Base-by-base conservation (phyloP, 805 yeast species). In the Pichia cabralensis region DNA sequence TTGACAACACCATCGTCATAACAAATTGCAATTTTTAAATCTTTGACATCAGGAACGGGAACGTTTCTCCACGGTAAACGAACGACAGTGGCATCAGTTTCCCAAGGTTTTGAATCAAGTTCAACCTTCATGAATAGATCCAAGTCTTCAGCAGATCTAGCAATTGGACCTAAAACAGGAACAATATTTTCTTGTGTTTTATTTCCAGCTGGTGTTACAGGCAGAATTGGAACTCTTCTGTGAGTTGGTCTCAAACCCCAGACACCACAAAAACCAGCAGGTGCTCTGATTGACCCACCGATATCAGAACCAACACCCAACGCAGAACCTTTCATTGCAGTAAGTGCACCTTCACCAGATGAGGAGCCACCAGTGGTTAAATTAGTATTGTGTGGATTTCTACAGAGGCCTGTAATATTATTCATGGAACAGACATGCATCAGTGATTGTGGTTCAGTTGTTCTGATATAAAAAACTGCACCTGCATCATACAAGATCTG, bases 361-460 rank as follows among this genome's bases (percentile, higher is more conserved):
- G 72, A 61, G 3, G 75, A 68, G 4, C 78, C 79, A 24, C 77
- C 76, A 7, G 72, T 57, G 6, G 70, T 56, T 38, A 64, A 54
- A 6, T 60, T 57, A 25, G 58, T 54, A 42, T 65, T 65, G 53
- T 58, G 56, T 1, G 79, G 79, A 49, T 73, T 72, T 22, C 55
- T 56, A 12, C 73, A 55, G 24, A 53, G 50, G 27, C 80, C 80
- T 46, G 63, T 67, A 27, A 74, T 53, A 47, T 71, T 74, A 47
- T 74, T 74, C 45, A 65, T 60, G 22, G 75, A 66, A 45, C 69
- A 74, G 43, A 73, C 61, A 30, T 72, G 71, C 67, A 74, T 67
- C 60, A 72, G 50, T 1, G 74, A 65, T 46, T 63, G 67, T 5
- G 80, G 79, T 31, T 71, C 69, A 46, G 62, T 69, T 23, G 80